Conservation (phyloP, 23 red algal species). For the Gracilaria domingensis region DNA sequence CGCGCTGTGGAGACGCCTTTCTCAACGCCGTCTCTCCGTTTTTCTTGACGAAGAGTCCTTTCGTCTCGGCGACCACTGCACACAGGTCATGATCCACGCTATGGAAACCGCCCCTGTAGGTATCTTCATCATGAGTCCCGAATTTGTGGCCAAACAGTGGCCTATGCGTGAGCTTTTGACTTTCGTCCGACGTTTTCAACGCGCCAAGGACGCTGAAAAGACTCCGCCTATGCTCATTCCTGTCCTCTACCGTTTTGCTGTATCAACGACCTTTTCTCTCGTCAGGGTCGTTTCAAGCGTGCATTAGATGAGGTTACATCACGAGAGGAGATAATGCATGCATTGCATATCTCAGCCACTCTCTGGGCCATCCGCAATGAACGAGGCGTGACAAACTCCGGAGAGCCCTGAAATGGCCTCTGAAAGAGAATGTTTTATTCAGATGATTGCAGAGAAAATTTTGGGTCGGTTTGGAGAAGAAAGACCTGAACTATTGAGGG, state of each 20-base stretch:
- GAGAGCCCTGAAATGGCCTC: neutral
- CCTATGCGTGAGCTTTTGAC: conserved; percentile 21
- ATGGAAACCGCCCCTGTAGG: conserved; percentile 28
- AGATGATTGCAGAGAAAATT: neutral
- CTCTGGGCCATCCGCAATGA: neutral
- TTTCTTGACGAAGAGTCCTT: conserved; percentile 7
- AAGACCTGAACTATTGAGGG: neutral
- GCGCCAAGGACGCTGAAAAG: neutral
- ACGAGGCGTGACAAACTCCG: neutral
- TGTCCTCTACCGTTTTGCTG: conserved; percentile 5
- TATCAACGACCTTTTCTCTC: neutral
- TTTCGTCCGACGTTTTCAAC: neutral
- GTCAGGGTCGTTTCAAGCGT: neutral
- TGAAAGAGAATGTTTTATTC: neutral
- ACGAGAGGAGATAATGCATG: neutral
- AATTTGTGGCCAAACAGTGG: conserved; percentile 16
- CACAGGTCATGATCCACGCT: conserved; percentile 7
- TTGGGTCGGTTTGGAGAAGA: neutral
- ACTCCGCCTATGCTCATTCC: conserved; percentile 17
- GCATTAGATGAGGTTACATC: neutral
- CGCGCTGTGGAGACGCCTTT: neutral
- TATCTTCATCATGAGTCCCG: conserved; percentile 22
- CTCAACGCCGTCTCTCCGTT: neutral
- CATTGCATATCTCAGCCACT: neutral
- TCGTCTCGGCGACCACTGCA: neutral